Conservation (phyloP, 257 asterid genomes). For the Jacaranda mimosifolia region DNA sequence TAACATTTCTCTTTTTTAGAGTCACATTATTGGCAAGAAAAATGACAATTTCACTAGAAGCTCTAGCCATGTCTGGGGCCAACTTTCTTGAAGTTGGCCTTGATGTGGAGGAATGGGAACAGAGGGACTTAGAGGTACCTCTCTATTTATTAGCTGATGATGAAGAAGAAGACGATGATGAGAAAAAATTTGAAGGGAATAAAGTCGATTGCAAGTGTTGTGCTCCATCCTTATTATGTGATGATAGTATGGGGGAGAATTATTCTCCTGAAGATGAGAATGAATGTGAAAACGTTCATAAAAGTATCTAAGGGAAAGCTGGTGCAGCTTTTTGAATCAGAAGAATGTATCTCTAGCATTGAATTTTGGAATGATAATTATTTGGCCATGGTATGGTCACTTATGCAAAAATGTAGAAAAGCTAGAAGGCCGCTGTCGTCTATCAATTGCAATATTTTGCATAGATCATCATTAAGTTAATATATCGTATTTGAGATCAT, state of each 20-base stretch:
- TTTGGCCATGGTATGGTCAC: slow-evolving; percentile 25
- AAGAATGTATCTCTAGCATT: not conserved
- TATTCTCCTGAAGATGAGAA: not conserved
- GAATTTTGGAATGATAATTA: slow-evolving; percentile 18
- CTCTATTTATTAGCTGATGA: slow-evolving; percentile 44
- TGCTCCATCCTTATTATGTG: too few relatives aligned
- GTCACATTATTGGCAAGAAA: too few relatives aligned
- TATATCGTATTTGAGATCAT: not conserved
- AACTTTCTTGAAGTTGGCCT: slow-evolving; percentile 38
- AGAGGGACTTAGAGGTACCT: slow-evolving; percentile 39
- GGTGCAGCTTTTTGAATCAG: slow-evolving; percentile 11
- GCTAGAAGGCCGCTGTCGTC: too few relatives aligned
- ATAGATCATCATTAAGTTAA: slow-evolving; percentile 12
- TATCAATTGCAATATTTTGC: too few relatives aligned
- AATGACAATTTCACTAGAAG: slow-evolving; percentile 57
- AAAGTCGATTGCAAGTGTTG: too few relatives aligned
- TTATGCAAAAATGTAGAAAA: not conserved
- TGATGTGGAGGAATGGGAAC: slow-evolving; percentile 42
- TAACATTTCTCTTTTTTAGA: not conserved
- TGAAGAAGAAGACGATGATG: slow-evolving; percentile 19
- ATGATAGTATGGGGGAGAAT: not conserved
- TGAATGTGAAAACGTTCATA: not conserved
- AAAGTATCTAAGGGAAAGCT: not conserved
- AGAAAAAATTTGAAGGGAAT: not conserved
- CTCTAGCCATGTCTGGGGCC: slow-evolving; percentile 65